Percentiles rank a stretch among this genome's conserved stretches.
These are phyloP conservation scores for Arabidopsis lyrata DNA, from an alignment of 441 rosid species.

Conservation along the genomic window DNA sequence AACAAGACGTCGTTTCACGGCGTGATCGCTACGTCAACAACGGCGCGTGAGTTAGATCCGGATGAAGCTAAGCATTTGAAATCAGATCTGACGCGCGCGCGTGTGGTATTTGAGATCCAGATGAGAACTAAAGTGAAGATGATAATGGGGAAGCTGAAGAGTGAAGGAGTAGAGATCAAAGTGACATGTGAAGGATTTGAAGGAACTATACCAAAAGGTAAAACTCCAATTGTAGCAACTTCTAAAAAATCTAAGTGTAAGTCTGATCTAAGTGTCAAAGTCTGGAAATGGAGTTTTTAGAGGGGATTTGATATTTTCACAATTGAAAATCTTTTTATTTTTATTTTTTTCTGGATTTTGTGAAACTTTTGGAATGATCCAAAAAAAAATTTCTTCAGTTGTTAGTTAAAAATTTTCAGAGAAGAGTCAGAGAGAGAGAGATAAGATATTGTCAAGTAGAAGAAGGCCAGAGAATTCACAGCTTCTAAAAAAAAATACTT, in stretches of 20 bases:
- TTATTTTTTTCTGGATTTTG: background rate
- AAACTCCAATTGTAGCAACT: conserved; percentile 53
- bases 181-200: conserved; percentile 61
- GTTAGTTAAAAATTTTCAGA: conserved; percentile 32
- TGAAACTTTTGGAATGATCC: conserved; percentile 37
- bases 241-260: conserved; percentile 53
- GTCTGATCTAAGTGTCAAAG: conserved; percentile 71
- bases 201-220: conserved; percentile 61
- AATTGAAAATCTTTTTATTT: conserved; percentile 6
- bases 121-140: conserved; percentile 62
- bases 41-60: conserved; percentile 58
- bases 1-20: conserved; percentile 53
- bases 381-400: conserved; percentile 43
- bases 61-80: conserved; percentile 56
- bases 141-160: conserved; percentile 55
- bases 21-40: conserved; percentile 46
- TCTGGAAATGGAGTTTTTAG: conserved; percentile 75
- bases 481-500: conserved; percentile 21
- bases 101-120: conserved; percentile 52
- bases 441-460: conserved; percentile 39
- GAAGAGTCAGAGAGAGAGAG: conserved; percentile 31
- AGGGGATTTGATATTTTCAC: background rate
- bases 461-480: conserved; percentile 35
- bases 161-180: conserved; percentile 64
- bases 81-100: conserved; percentile 61